phyloP scores from a whole-genome alignment of 495 filamentous ascomycete genomes.

The Tuber magnatum region DNA sequence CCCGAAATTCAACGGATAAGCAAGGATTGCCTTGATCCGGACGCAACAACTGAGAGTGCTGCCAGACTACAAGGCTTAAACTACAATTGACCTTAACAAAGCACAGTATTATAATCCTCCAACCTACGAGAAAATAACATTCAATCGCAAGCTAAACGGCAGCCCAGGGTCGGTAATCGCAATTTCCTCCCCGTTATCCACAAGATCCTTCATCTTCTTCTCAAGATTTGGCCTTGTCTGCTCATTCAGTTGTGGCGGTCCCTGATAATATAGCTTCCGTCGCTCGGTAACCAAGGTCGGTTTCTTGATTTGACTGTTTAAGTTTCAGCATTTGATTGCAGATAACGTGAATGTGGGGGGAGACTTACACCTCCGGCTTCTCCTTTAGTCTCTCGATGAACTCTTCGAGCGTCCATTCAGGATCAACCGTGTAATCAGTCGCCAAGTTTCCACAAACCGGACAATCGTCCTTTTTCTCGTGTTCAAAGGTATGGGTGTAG shows the following conservation, averaged over 20 bases:
- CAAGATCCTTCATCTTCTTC: conserved; percentile 60
- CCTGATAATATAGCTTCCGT: conserved; percentile 82
- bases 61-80: neutral
- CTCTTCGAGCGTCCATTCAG: conserved; percentile 65
- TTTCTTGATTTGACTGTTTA: conserved; percentile 63
- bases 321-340: neutral
- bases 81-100: neutral
- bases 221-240: conserved; percentile 73
- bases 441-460: conserved; percentile 85
- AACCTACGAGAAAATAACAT: conserved; percentile 27
- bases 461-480: conserved; percentile 85
- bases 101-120: neutral
- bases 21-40: neutral
- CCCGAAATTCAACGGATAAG: neutral
- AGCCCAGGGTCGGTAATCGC: conserved; percentile 37
- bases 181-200: conserved; percentile 58
- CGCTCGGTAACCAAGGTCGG: conserved; percentile 75
- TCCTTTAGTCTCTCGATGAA: conserved; percentile 80
- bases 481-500: conserved; percentile 94
- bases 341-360: neutral
- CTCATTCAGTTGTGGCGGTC: conserved; percentile 69
- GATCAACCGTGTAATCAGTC: conserved; percentile 62
- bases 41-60: neutral
- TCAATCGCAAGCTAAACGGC: conserved; percentile 34
- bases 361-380: conserved; percentile 60